A percentile compares a stretch with the other conserved stretches of the same genome.
phyloP scores from a whole-genome alignment of 345 rosid genomes.

The Rhodamnia argentea region DNA sequence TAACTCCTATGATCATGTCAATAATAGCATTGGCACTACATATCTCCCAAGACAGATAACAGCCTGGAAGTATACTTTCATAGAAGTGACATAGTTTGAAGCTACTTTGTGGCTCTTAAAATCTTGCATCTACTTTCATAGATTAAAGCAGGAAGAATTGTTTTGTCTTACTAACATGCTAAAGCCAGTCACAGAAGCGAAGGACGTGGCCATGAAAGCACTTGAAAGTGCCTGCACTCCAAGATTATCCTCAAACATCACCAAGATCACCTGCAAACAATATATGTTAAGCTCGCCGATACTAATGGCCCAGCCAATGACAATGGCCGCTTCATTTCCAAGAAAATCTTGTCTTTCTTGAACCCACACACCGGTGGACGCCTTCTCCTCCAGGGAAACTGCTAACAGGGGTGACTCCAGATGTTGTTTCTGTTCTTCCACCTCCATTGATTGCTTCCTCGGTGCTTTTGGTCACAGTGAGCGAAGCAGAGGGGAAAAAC shows the following conservation, averaged over 20 bases:
- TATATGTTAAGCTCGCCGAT: neutral
- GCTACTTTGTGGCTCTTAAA: neutral
- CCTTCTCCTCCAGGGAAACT: neutral
- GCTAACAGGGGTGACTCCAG: neutral
- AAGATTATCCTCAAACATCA: constrained; percentile 25
- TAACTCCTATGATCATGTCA: too few relatives aligned
- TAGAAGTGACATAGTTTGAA: neutral
- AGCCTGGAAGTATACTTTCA: too few relatives aligned
- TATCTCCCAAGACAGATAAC: too few relatives aligned
- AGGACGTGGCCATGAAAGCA: constrained; percentile 26
- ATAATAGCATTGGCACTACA: too few relatives aligned
- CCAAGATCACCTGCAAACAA: constrained; percentile 10
- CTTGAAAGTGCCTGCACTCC: constrained; percentile 18
- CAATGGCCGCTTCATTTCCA: constrained; percentile 9
- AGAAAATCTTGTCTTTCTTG: neutral
- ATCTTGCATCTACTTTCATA: neutral
- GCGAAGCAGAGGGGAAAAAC: neutral
- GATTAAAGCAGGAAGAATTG: neutral
- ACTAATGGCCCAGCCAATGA: constrained; percentile 11
- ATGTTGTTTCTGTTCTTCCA: neutral
- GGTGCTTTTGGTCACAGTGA: neutral
- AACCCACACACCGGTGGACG: neutral
- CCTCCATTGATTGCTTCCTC: neutral
- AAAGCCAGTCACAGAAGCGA: constrained; percentile 36
- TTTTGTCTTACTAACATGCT: constrained; percentile 16